Evolutionary conservation across 1,139 yeast genomes (phyloP), one percentile per base, ranked within the genome.

Genomic region (Protomyces inouyei): DNA sequence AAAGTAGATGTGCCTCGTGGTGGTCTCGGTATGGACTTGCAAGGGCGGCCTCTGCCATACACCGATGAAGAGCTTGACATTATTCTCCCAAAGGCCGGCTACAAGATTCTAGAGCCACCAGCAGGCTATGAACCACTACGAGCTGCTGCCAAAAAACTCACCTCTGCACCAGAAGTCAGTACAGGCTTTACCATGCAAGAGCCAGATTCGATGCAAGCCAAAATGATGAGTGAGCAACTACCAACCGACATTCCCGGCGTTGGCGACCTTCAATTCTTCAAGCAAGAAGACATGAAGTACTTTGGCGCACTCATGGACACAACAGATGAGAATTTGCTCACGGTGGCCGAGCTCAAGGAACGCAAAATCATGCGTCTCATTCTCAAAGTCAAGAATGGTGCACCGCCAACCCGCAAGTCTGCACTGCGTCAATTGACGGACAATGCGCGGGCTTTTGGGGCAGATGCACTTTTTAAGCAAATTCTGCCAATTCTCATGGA

Each of bases 401-500:
- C 85, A 2, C 87, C 88, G 3, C 75, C 79, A 0, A 78, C 80
- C 9, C 79, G 98, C 60, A 91, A 88, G 72, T 76, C 78, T n/a
- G 86, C 97, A 0, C 75, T 90, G 75, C 79, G 95, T 64, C 80
- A 82, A 52, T 74, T 92, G 28, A 83, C 89, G 1, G 90, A 85
- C 61, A 81, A 81, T 68, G 87, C 95, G 0, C 76, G 79, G 8
- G 76, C 76, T 14, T 83, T 85, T 70, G 97, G 97, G 0, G 86
- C 97, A 0, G 81, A 83, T 60, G 73, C 84, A 0, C 73, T 91
- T 23, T 86, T 92, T 71, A 82, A 83, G 65, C 86, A 84, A 67
- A 79, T 89, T 6, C 77, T 92, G 16, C 96, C 97, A 0, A 75
- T 92, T 18, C 76, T 92, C 46, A 77, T 87, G 72, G 97, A 90